These are phyloP conservation scores for Backusella macrospora DNA, from an alignment of 192 early-diverging fungal species.

Conservation along the genomic window DNA sequence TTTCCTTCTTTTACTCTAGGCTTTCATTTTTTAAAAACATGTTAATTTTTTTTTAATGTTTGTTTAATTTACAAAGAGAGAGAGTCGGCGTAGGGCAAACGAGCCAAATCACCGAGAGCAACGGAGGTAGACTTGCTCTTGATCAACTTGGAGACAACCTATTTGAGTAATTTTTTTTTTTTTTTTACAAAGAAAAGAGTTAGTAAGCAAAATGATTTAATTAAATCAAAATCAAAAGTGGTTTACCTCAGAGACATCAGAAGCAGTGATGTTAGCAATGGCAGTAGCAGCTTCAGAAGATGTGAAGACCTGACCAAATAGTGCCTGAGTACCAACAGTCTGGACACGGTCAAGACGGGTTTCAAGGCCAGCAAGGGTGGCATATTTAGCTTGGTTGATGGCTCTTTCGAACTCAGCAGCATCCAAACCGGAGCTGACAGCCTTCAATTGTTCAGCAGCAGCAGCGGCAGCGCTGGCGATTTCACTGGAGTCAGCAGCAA, in stretches of 20 bases:
- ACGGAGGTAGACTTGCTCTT: slow-evolving; percentile 77
- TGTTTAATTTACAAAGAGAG: slow-evolving; percentile 50
- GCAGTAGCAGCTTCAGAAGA: slow-evolving; percentile 44
- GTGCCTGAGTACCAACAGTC: slow-evolving; percentile 51
- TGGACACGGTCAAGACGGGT: slow-evolving; percentile 51
- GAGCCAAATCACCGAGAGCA: slow-evolving; percentile 69
- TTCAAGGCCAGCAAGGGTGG: slow-evolving; percentile 49
- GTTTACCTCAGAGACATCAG: slow-evolving; percentile 64
- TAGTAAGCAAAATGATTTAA: not conserved
- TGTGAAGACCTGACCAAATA: slow-evolving; percentile 30
- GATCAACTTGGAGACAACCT: slow-evolving; percentile 66
- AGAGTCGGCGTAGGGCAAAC: slow-evolving; percentile 79
- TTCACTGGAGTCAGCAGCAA: slow-evolving; percentile 60
- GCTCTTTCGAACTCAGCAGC: slow-evolving; percentile 69
- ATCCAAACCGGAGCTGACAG: slow-evolving; percentile 49
- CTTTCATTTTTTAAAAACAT: not conserved
- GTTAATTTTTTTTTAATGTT: slow-evolving; percentile 5
- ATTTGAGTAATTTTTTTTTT: not conserved
- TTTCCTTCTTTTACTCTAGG: not conserved
- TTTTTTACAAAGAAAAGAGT: no score
- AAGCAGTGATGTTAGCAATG: slow-evolving; percentile 58
- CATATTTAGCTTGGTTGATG: slow-evolving; percentile 64
- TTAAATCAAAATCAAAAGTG: slow-evolving; percentile 9
- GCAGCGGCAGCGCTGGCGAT: slow-evolving; percentile 64
- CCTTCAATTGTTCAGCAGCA: slow-evolving; percentile 63